Evolutionary conservation across 176 grass and related monocot genomes (phyloP).

Genomic region (Tillandsia leiboldiana): DNA sequence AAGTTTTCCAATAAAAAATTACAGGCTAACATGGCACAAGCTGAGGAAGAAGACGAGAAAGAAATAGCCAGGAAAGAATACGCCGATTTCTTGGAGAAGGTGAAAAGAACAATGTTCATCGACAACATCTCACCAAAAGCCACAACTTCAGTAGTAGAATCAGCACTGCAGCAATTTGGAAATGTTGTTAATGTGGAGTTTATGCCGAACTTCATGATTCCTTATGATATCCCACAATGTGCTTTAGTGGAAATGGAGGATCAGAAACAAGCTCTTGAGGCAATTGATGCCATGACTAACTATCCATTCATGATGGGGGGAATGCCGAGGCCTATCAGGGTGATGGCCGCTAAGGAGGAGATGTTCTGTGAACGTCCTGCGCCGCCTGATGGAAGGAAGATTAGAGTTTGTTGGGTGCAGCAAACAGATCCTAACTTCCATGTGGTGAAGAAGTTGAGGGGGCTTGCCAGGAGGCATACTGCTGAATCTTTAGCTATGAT

Average conservation of each 20-base stretch:
- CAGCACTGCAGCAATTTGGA: conserved; percentile 47
- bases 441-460: conserved; percentile 30
- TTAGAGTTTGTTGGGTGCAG: conserved; percentile 25
- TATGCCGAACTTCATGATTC: conserved; percentile 49
- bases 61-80: conserved; percentile 26
- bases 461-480: conserved; percentile 39
- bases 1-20: no score
- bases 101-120: conserved; percentile 38
- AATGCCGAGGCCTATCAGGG: conserved; percentile 50
- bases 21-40: no score
- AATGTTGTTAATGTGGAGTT: conserved; percentile 40
- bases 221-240: conserved; percentile 26
- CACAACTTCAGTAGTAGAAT: conserved; percentile 25
- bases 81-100: conserved; percentile 32
- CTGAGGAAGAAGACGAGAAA: no score
- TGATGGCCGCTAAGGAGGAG: conserved; percentile 15
- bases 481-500: conserved; percentile 50
- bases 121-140: conserved; percentile 49
- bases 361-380: conserved; percentile 41
- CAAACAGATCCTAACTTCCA: conserved; percentile 22
- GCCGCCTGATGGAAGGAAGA: conserved; percentile 29
- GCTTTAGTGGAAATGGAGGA: conserved; percentile 36
- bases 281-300: conserved; percentile 29
- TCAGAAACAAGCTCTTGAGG: conserved; percentile 16
- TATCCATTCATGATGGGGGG: conserved; percentile 59